Percentiles rank a stretch among this genome's conserved stretches.
Evolutionary conservation across 306 rosid genomes (phyloP).

Genomic region (apple (Malus domestica)): DNA sequence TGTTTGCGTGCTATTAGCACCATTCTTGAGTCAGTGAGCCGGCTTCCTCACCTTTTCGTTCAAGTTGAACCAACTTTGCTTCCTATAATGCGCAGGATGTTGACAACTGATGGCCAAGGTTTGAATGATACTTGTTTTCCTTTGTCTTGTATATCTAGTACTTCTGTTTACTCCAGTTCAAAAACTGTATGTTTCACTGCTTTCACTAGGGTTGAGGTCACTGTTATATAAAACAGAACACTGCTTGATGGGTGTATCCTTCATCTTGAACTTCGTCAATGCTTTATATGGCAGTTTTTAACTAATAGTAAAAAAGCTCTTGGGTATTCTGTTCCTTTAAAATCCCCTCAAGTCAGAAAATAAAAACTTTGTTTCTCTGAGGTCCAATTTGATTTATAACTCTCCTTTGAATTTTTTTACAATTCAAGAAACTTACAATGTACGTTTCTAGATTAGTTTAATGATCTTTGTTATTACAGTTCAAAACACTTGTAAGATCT

Average conservation of each 20-base stretch:
- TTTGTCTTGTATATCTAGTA: neutral
- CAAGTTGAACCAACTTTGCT: slow-evolving; percentile 84
- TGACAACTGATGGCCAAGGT: slow-evolving; percentile 97
- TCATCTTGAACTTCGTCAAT: neutral
- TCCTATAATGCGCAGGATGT: slow-evolving; percentile 85
- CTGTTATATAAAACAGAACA: neutral
- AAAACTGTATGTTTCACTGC: neutral
- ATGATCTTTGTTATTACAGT: neutral
- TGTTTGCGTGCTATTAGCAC: slow-evolving; percentile 95
- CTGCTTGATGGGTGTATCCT: neutral
- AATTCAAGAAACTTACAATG: neutral
- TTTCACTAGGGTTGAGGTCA: neutral
- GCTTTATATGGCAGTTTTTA: neutral
- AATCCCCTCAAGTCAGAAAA: neutral
- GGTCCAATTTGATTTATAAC: neutral
- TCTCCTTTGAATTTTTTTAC: neutral
- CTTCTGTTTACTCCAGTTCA: neutral
- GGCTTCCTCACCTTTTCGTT: slow-evolving; percentile 79
- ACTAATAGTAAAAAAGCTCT: neutral
- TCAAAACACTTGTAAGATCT: neutral
- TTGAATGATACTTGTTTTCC: slow-evolving; percentile 1
- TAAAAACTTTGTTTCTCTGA: neutral
- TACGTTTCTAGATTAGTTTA: neutral
- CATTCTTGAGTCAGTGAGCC: slow-evolving; percentile 94
- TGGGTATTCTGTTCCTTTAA: neutral